Conservation (phyloP, 225 moss, liverwort and hornwort species). For the Physcomitrium patens region DNA sequence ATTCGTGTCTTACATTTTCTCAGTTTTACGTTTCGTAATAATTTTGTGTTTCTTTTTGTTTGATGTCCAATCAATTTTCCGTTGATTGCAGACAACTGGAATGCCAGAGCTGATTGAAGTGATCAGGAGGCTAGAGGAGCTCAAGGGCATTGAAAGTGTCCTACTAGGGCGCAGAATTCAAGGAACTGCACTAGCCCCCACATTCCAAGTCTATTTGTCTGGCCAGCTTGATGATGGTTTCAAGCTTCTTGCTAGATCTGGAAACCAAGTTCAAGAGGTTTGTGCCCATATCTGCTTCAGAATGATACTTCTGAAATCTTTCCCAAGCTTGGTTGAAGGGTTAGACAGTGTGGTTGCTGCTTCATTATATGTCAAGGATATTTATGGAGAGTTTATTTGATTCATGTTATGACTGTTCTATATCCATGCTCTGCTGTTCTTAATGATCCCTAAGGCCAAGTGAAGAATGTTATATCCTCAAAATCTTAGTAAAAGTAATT, state of each 20-base stretch:
- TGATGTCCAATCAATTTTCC: conserved; percentile 1
- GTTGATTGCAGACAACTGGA: conserved; percentile 39
- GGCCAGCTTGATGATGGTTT: conserved; percentile 66
- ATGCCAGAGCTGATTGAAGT: conserved; percentile 61
- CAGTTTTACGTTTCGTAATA: conserved; percentile 2
- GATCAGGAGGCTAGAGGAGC: conserved; percentile 48
- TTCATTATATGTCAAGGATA: conserved; percentile 2
- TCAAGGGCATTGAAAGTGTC: conserved; percentile 59
- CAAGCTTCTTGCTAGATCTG: conserved; percentile 77
- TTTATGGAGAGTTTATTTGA: background rate
- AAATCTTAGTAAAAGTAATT: background rate
- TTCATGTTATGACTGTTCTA: background rate
- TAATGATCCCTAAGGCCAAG: background rate
- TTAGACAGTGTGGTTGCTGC: background rate
- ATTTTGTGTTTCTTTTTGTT: background rate
- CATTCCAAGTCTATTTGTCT: conserved; percentile 80
- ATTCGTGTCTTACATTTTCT: background rate
- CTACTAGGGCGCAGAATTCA: conserved; percentile 60
- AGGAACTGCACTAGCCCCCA: conserved; percentile 70
- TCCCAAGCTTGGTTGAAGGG: background rate
- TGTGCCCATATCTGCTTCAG: background rate
- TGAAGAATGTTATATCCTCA: background rate
- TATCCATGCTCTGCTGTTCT: background rate
- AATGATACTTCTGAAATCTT: background rate
- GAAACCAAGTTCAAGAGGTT: conserved; percentile 65